A percentile compares a stretch with the other conserved stretches of the same genome.
These are phyloP conservation scores for Alternaria atra DNA, from an alignment of 2,329 filamentous ascomycete genomes.

Conservation along the genomic window DNA sequence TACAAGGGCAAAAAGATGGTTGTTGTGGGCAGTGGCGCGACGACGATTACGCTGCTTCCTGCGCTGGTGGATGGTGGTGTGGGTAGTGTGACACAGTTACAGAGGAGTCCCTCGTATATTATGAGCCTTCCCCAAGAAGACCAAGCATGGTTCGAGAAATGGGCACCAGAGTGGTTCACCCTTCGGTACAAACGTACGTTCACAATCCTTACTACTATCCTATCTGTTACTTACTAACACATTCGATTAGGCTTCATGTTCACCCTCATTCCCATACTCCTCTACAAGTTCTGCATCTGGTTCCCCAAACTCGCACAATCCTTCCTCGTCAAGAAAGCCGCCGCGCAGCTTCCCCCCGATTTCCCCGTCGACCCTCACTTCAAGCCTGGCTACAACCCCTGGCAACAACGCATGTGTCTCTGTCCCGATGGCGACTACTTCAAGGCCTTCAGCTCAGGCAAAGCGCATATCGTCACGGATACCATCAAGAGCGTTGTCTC, in stretches of 20 bases:
- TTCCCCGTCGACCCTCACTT: conserved; percentile 56
- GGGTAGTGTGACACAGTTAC: conserved; percentile 77
- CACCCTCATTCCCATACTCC: conserved; percentile 58
- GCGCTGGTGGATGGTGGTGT: conserved; percentile 70
- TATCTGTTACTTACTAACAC: neutral
- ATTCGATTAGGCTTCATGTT: conserved; percentile 54
- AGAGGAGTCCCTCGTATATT: conserved; percentile 75
- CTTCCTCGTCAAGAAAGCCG: conserved; percentile 59
- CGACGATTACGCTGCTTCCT: conserved; percentile 79
- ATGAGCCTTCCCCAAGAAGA: conserved; percentile 59
- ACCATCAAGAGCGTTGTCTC: conserved; percentile 62
- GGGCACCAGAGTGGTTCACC: conserved; percentile 61
- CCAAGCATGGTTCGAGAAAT: conserved; percentile 46
- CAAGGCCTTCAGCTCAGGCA: conserved; percentile 59
- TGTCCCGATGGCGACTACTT: conserved; percentile 70
- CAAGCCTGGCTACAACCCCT: conserved; percentile 59
- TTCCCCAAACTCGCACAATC: conserved; percentile 61
- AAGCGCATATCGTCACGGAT: conserved; percentile 64
- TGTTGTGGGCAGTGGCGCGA: conserved; percentile 80
- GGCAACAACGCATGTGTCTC: conserved; percentile 80
- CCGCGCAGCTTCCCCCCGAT: conserved; percentile 61
- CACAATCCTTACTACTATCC: neutral
- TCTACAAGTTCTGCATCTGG: conserved; percentile 61
- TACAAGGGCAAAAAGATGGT: conserved; percentile 73
- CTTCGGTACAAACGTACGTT: conserved; percentile 56